Evolutionary conservation across 345 rosid genomes (phyloP).

Genomic region (Populus tremula): DNA sequence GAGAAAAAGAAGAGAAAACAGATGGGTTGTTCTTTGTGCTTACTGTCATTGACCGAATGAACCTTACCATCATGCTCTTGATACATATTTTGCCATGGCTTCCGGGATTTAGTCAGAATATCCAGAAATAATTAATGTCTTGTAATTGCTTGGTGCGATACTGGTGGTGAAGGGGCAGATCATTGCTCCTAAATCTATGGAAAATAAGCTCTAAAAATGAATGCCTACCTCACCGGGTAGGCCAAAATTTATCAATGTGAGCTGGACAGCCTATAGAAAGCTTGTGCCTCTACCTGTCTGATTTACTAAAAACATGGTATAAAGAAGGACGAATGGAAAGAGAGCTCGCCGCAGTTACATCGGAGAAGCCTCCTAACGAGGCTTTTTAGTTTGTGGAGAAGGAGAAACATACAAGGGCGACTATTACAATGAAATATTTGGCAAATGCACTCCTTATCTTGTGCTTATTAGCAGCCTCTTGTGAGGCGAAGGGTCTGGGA

Average conservation of each 20-base stretch:
- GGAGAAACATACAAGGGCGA: neutral
- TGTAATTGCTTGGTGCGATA: constrained; percentile 11
- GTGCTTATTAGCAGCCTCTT: neutral
- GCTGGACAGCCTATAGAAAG: constrained; percentile 6
- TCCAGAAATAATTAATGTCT: neutral
- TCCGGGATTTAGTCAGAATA: no score
- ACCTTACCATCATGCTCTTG: no score
- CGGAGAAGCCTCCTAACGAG: constrained; percentile 3
- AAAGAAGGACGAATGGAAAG: constrained; percentile 17
- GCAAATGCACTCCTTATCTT: constrained; percentile 21
- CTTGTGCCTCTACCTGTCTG: neutral
- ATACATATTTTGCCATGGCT: no score
- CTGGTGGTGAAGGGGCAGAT: constrained; percentile 13
- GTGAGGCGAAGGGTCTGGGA: neutral
- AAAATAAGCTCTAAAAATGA: neutral
- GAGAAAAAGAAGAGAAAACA: no score
- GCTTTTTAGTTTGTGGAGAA: neutral
- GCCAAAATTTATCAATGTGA: neutral
- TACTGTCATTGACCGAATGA: no score
- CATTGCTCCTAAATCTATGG: constrained; percentile 11
- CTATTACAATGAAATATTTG: neutral
- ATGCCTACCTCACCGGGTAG: neutral
- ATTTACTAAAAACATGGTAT: neutral
- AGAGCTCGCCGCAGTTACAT: neutral
- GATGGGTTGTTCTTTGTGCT: no score